Evolutionary conservation across 2,329 filamentous ascomycete genomes (phyloP).

Genomic region (Lachnellula cervina): DNA sequence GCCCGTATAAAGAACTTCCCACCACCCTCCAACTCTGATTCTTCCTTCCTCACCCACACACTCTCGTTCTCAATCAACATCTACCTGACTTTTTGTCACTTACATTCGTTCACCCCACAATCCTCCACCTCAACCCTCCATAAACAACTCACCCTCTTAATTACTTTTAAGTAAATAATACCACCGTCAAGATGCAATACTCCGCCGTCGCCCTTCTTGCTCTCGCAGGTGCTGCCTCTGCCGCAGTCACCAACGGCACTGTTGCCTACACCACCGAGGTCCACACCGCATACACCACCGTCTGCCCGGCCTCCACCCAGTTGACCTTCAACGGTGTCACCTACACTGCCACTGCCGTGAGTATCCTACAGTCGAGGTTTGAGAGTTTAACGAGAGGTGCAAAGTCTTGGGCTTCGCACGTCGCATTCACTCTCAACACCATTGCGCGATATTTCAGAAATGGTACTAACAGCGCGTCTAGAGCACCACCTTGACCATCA

Average conservation of each 20-base stretch:
- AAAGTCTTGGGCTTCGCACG: background rate
- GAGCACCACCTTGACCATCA: conserved; percentile 28
- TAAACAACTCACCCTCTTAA: conserved; percentile 11
- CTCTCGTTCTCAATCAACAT: conserved; percentile 9
- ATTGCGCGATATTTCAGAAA: background rate
- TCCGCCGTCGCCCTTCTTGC: conserved; percentile 31
- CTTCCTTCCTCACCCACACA: conserved; percentile 13
- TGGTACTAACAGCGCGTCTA: conserved; percentile 13
- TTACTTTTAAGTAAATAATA: conserved; percentile 26
- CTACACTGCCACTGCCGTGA: conserved; percentile 46
- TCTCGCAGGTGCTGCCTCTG: conserved; percentile 29
- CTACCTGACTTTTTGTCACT: conserved; percentile 29
- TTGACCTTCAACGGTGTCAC: conserved; percentile 43
- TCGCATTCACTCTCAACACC: background rate
- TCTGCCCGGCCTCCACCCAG: conserved; percentile 47
- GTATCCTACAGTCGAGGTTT: conserved; percentile 4
- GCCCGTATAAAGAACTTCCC: conserved; percentile 10
- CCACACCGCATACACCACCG: conserved; percentile 45
- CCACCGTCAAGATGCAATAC: conserved; percentile 37
- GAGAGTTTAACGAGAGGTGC: background rate
- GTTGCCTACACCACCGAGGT: conserved; percentile 46
- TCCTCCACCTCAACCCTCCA: background rate
- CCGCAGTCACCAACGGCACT: conserved; percentile 28
- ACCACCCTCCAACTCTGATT: background rate
- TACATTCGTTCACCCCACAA: conserved; percentile 29